Evolutionary conservation across 2,329 filamentous ascomycete genomes (phyloP), one percentile per base, ranked within the genome.

Genomic region (Didymella lethalis): DNA sequence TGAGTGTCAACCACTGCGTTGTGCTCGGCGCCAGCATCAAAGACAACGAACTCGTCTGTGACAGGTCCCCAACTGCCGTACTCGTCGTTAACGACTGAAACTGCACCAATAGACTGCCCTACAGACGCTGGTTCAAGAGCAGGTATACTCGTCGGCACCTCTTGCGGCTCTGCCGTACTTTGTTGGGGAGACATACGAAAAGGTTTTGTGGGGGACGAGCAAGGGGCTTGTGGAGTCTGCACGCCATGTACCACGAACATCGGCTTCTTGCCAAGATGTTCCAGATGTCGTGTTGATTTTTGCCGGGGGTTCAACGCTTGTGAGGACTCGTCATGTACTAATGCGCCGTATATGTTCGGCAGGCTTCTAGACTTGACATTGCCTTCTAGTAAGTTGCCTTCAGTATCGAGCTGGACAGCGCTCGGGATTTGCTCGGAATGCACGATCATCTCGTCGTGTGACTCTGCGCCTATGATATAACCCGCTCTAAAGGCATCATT

Each of bases 351-450:
- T 11, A 66, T 61, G 36, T 66, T 68, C 0, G 57, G 57, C 4
- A 68, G 32, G 23, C 45, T 52, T 2, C 44, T 28, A 2, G 41
- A 48, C 2, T 46, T 29, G 2, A 60, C 7, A 0, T 52, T 16
- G 2, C 41, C 52, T 3, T 51, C 36, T 0, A 28, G 26, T 2
- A 49, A 29, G 16, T 62, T 65, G 12, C 62, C 65, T 10, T 54
- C 25, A 0, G 34, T 4, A 25, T 68, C 54, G 4, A 69, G 48
- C 1, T 43, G 47, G 14, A 62, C 29, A 5, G 43, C 32, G 36
- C 57, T 31, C 0, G 32, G 5, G 1, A 44, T 38, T 11, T 67
- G 64, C 28, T 66, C 63, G 0, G 64, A 62, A 36, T 70, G 67
- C n/a, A 64, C 31, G 7, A 66, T 40, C 20, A 47, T 53, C 5